Percentiles rank a stretch among this genome's conserved stretches.
Evolutionary conservation across 805 yeast genomes (phyloP).

Genomic region (Candida fluviatilis): DNA sequence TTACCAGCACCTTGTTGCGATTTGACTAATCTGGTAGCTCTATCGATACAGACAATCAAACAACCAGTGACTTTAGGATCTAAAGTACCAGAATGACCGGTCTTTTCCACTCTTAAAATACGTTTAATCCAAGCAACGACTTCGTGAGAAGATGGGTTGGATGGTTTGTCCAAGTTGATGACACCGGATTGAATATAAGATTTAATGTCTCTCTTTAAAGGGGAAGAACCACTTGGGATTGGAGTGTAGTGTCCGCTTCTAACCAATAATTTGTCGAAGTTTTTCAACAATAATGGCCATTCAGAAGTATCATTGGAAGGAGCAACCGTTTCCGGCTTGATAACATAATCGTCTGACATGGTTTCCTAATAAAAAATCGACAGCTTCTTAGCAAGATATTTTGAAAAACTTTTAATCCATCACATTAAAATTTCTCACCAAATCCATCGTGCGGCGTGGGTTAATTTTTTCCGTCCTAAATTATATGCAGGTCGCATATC

Average conservation of each 20-base stretch:
- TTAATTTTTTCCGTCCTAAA: not conserved
- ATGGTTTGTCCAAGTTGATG: slow-evolving; percentile 95
- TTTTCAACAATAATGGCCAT: slow-evolving; percentile 93
- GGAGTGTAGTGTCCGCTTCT: slow-evolving; percentile 98
- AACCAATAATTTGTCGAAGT: slow-evolving; percentile 89
- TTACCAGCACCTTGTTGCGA: slow-evolving; percentile 99
- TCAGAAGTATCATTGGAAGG: slow-evolving; percentile 84
- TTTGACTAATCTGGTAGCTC: slow-evolving; percentile 96
- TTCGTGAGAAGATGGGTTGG: slow-evolving; percentile 97
- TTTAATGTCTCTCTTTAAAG: slow-evolving; percentile 89
- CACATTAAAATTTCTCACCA: slow-evolving; percentile 4
- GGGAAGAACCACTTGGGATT: slow-evolving; percentile 92
- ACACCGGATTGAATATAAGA: slow-evolving; percentile 92
- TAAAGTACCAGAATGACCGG: slow-evolving; percentile 98
- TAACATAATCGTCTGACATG: slow-evolving; percentile 70
- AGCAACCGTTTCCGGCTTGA: slow-evolving; percentile 81
- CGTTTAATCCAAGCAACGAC: slow-evolving; percentile 99
- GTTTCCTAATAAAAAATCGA: slow-evolving; percentile 2
- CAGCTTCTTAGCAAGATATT: not conserved
- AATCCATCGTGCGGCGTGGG: slow-evolving; percentile 27
- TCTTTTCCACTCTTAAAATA: slow-evolving; percentile 90
- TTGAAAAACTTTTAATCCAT: slow-evolving; percentile 2
- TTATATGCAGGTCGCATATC: not conserved
- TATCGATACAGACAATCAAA: slow-evolving; percentile 94
- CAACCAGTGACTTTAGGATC: slow-evolving; percentile 99